Conservation (phyloP, 148 eudicot genomes). For the Pouteria glomerata region DNA sequence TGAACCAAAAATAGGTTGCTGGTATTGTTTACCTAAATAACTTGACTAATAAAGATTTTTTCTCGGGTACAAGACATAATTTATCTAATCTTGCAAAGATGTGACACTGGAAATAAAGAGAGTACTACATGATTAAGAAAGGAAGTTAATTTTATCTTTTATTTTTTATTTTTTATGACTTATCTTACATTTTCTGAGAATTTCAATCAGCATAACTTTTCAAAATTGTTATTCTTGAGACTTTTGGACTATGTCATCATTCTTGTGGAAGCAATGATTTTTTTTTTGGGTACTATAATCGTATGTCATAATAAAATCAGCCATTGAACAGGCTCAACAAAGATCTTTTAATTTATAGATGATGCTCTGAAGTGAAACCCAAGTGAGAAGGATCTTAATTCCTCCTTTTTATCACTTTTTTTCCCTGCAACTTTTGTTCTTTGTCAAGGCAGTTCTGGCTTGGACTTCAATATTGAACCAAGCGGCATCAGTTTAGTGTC, state of each 20-base stretch:
- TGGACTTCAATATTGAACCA: neutral
- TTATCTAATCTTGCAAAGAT: neutral
- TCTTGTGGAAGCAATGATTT: neutral
- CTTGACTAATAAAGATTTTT: neutral
- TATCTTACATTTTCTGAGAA: neutral
- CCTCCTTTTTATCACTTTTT: neutral
- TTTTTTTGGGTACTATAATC: neutral
- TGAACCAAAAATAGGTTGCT: neutral
- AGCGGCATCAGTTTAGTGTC: neutral
- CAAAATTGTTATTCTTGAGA: neutral
- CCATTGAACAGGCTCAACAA: neutral
- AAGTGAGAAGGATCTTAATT: conserved; percentile 9
- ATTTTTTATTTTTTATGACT: neutral
- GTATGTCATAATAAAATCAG: neutral
- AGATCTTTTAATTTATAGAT: neutral
- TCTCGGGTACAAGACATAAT: neutral
- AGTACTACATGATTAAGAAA: neutral
- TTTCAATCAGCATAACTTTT: neutral
- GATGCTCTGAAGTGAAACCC: neutral
- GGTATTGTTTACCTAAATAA: neutral
- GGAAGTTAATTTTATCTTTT: neutral
- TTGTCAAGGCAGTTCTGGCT: neutral
- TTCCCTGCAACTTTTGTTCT: neutral
- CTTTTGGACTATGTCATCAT: neutral
- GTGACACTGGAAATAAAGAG: neutral